These are phyloP conservation scores for Curvularia lunata DNA, from an alignment of 2,329 filamentous ascomycete genomes.

Conservation along the genomic window DNA sequence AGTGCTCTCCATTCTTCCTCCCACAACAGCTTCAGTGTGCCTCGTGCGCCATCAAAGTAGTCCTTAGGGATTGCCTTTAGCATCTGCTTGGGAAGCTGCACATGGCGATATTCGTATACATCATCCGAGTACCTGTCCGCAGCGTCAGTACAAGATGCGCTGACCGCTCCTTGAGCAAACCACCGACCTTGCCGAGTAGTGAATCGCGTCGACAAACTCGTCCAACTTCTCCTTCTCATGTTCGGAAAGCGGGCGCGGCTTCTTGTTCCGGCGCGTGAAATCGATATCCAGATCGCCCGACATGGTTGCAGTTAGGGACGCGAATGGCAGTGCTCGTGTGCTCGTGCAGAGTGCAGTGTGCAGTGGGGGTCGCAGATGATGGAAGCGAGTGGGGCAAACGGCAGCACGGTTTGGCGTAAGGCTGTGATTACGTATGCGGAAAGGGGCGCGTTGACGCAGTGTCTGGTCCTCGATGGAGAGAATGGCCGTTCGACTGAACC, in stretches of 20 bases:
- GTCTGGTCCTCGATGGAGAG: background rate
- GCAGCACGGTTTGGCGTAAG: slow-evolving; percentile 5
- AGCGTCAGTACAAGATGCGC: slow-evolving; percentile 30
- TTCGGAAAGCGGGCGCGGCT: slow-evolving; percentile 79
- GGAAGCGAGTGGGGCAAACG: slow-evolving; percentile 27
- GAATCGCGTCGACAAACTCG: slow-evolving; percentile 90
- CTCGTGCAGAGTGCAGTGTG: slow-evolving; percentile 28
- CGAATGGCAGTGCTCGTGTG: slow-evolving; percentile 36
- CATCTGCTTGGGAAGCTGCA: slow-evolving; percentile 97
- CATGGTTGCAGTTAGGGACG: slow-evolving; percentile 28
- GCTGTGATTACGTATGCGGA: slow-evolving; percentile 6
- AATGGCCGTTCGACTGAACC: slow-evolving; percentile 9
- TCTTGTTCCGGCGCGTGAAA: slow-evolving; percentile 82
- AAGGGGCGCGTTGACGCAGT: slow-evolving; percentile 5
- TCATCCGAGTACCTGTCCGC: slow-evolving; percentile 81
- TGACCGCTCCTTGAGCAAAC: slow-evolving; percentile 21
- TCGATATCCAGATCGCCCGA: slow-evolving; percentile 69
- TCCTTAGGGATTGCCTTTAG: slow-evolving; percentile 95
- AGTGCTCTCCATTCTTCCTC: slow-evolving; percentile 98
- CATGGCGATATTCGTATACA: slow-evolving; percentile 95
- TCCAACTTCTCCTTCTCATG: slow-evolving; percentile 82
- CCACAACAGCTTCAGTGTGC: slow-evolving; percentile 94
- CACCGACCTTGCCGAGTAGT: slow-evolving; percentile 87
- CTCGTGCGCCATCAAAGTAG: slow-evolving; percentile 86
- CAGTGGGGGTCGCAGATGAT: slow-evolving; percentile 23